Percentiles rank a stretch among this genome's conserved stretches.
These are phyloP conservation scores for Malania oleifera DNA, from an alignment of 164 flowering plant genomes.

Conservation along the genomic window DNA sequence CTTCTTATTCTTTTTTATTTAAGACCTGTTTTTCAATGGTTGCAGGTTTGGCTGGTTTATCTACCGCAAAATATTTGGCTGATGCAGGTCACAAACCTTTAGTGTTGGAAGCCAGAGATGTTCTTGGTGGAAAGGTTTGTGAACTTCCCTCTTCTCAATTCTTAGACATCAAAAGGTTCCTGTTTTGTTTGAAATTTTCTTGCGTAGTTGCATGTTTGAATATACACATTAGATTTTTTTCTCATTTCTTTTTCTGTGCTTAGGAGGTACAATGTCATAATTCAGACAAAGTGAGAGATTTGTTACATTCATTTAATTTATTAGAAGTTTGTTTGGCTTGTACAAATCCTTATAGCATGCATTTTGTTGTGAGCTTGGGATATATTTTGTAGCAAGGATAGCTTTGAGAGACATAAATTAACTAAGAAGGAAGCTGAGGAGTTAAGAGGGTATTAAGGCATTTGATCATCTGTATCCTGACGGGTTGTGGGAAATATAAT, in stretches of 20 bases:
- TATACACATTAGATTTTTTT: no score
- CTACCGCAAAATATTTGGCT: constrained; percentile 95
- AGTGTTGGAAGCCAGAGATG: constrained; percentile 93
- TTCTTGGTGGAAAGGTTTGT: constrained; percentile 93
- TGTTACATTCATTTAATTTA: no score
- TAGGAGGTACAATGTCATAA: neutral
- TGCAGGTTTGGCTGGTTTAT: constrained; percentile 94
- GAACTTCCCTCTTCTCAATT: constrained; percentile 8
- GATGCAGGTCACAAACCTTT: constrained; percentile 98
- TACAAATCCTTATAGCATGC: no score
- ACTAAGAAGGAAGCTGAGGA: no score
- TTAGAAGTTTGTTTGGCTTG: no score
- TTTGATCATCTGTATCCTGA: no score
- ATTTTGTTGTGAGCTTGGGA: no score
- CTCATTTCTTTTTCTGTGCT: neutral
- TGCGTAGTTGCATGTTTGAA: neutral
- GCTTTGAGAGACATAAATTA: no score
- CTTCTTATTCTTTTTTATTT: no score
- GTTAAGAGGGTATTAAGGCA: no score
- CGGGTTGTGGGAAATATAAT: no score
- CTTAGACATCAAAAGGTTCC: neutral
- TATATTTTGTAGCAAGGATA: no score
- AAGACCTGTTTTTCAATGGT: neutral
- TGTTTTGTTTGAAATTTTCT: neutral
- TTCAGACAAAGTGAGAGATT: neutral